phyloP scores from a whole-genome alignment of 768 basidiomycete species.

The Xerocomellus chrysenteron region DNA sequence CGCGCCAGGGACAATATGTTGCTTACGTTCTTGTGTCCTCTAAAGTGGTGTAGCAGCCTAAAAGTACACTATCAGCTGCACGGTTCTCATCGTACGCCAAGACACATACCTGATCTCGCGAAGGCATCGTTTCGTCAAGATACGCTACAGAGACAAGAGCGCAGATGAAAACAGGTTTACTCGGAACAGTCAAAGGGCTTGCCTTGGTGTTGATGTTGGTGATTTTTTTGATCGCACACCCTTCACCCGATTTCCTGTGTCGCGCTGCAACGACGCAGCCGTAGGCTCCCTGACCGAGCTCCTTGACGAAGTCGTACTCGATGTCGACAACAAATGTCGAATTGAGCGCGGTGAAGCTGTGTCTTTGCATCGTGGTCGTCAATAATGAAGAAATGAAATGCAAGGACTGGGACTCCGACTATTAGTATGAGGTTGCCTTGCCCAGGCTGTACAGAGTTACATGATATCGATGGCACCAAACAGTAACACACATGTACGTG shows the following conservation, averaged over 20 bases:
- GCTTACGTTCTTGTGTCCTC: constrained; percentile 94
- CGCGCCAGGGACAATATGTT: constrained; percentile 23
- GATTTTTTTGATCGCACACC: constrained; percentile 95
- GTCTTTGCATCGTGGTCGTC: constrained; percentile 53
- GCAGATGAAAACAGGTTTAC: constrained; percentile 12
- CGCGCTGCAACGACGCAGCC: constrained; percentile 88
- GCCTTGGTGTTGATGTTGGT: constrained; percentile 92
- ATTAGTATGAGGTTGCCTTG: neutral
- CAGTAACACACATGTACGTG: constrained; percentile 39
- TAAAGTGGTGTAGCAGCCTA: constrained; percentile 93
- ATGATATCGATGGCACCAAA: constrained; percentile 34
- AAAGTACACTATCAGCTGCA: constrained; percentile 16
- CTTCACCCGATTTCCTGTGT: constrained; percentile 71
- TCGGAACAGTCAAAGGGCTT: constrained; percentile 12
- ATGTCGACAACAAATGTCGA: constrained; percentile 86
- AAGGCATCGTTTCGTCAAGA: constrained; percentile 94
- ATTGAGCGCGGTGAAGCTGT: constrained; percentile 80
- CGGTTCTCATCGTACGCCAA: neutral
- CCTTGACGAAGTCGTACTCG: constrained; percentile 93
- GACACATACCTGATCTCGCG: constrained; percentile 79
- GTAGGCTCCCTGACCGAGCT: constrained; percentile 94
- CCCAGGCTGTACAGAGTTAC: constrained; percentile 8
- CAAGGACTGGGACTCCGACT: neutral
- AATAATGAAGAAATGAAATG: constrained; percentile 1
- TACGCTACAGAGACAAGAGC: constrained; percentile 52